Evolutionary conservation across 495 filamentous ascomycete species (phyloP).

Genomic region (Penicillium angulare): DNA sequence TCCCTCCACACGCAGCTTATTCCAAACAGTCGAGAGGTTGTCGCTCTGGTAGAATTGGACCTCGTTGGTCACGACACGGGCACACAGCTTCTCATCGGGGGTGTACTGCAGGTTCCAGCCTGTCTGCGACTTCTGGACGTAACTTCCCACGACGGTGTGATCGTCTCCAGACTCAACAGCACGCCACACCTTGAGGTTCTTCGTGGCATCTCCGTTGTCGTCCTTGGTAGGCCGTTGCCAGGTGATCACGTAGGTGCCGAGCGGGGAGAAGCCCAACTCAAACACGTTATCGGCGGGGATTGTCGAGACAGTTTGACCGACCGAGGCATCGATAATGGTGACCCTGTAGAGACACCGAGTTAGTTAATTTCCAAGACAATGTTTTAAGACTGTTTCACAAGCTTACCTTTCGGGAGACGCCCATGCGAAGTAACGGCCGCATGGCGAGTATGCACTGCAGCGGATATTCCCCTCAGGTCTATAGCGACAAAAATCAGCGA

Average conservation of each 20-base stretch:
- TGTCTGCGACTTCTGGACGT: conserved; percentile 91
- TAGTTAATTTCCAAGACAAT: conserved; percentile 2
- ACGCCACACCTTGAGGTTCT: conserved; percentile 97
- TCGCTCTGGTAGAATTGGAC: conserved; percentile 93
- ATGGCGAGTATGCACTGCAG: conserved; percentile 91
- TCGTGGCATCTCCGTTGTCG: conserved; percentile 83
- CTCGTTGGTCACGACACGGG: conserved; percentile 91
- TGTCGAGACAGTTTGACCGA: conserved; percentile 71
- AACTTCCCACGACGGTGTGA: conserved; percentile 75
- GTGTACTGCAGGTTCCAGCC: conserved; percentile 99
- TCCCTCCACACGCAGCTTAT: conserved; percentile 90
- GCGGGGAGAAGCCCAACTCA: conserved; percentile 90
- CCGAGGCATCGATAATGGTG: conserved; percentile 75
- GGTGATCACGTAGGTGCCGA: conserved; percentile 88
- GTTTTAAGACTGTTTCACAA: background rate
- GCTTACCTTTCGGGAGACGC: conserved; percentile 76
- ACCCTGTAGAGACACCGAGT: conserved; percentile 55
- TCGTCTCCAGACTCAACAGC: conserved; percentile 59
- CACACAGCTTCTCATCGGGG: conserved; percentile 85
- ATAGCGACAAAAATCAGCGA: conserved; percentile 9
- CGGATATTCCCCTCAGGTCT: conserved; percentile 92
- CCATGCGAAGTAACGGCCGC: conserved; percentile 94
- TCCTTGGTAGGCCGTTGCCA: conserved; percentile 95
- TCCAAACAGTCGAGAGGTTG: conserved; percentile 85
- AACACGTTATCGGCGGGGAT: conserved; percentile 79